Evolutionary conservation across 2,329 filamentous ascomycete species (phyloP), one percentile per base, ranked within the genome.

Genomic region (Didymella keratinophila): DNA sequence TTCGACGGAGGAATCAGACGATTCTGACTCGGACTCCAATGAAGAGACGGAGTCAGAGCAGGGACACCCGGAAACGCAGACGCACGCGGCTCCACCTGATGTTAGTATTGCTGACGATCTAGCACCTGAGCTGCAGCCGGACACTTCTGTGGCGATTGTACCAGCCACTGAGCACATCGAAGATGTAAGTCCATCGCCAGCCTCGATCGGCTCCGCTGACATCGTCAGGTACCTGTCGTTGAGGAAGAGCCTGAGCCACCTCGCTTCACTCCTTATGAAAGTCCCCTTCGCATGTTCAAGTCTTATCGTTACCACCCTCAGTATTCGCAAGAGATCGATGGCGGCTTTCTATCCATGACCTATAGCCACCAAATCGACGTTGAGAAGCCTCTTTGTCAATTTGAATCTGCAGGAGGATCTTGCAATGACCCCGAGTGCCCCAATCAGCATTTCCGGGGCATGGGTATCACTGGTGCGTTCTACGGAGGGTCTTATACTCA

Each of bases 351-450:
- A 73, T 98, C 95, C 64, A 83, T 96, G 81, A 98, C 93, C 42
- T 98, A 94, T 80, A 97, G 92, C 79, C 91, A 96, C 78, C 89
- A 88, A 67, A 96, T 99, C 78, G 88, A 97, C 74, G 83, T 88
- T 23, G 83, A 86, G 60, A 88, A 85, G 67, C 85, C 86, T 61
- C 73, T 98, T 47, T 99, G 95, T 77, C 89, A 87, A 36, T 89
- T 86, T 69, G 91, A 96, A 76, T 80, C 91, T 62, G 82, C 83
- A 46, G 88, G 87, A 51, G 87, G 87, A 60, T 80, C 83, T 65
- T 98, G 95, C 84, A 88, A 89, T 66, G 91, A 93, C 71, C 75
- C 80, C 58, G 81, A 85, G 53, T 99, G 95, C 79, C 80, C 86
- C 55, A 88, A 80, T 64, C 89, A 98, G 81, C 95, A 99, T 79